These are phyloP conservation scores for Cyphellophora europaea DNA, from an alignment of 2,329 filamentous ascomycete species.

Conservation along the genomic window DNA sequence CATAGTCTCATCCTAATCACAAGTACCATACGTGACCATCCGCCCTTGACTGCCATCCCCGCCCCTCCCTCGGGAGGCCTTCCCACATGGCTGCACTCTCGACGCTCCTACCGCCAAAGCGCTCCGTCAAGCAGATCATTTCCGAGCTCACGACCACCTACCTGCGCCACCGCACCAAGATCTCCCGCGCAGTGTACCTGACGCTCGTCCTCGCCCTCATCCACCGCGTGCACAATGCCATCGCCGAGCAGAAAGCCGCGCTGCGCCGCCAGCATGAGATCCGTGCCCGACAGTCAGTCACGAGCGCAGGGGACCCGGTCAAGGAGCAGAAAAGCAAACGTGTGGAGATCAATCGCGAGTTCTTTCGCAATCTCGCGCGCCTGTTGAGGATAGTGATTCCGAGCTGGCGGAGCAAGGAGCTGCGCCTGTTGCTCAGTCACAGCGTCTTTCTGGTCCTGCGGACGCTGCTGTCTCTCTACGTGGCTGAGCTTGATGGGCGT, in stretches of 20 bases:
- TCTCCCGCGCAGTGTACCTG: constrained; percentile 76
- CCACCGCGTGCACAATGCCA: constrained; percentile 82
- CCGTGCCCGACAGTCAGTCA: constrained; percentile 42
- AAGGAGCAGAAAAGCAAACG: constrained; percentile 51
- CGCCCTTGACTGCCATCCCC: no score
- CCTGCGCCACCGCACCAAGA: constrained; percentile 67
- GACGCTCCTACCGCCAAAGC: constrained; percentile 54
- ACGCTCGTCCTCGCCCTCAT: constrained; percentile 70
- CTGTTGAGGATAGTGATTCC: constrained; percentile 83
- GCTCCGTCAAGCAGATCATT: constrained; percentile 56
- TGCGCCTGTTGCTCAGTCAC: constrained; percentile 77
- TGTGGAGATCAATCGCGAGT: constrained; percentile 86
- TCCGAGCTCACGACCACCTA: constrained; percentile 63
- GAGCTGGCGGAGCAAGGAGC: constrained; percentile 80
- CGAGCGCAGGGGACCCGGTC: constrained; percentile 23
- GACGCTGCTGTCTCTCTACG: constrained; percentile 88
- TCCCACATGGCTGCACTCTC: constrained; percentile 73
- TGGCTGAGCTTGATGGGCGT: constrained; percentile 88
- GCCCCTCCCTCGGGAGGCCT: no score
- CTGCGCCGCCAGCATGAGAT: constrained; percentile 57
- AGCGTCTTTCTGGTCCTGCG: constrained; percentile 85
- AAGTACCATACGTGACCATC: no score
- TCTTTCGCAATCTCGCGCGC: constrained; percentile 66
- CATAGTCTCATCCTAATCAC: no score
- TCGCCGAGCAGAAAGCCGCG: constrained; percentile 85